phyloP scores from a whole-genome alignment of 768 basidiomycete genomes.

The Boletus speciosus region DNA sequence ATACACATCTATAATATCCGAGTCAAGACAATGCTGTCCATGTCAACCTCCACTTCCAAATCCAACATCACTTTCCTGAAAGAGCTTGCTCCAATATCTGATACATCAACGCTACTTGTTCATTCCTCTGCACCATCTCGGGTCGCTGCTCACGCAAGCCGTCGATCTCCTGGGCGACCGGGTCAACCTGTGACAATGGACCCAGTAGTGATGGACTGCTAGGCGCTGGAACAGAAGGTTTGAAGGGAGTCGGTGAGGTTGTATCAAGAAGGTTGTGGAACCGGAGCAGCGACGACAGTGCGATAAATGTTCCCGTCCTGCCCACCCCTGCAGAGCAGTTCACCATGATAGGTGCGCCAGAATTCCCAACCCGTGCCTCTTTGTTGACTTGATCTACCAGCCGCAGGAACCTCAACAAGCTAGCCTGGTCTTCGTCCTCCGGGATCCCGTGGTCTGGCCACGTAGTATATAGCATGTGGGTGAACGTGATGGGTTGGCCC shows the following conservation, averaged over 20 bases:
- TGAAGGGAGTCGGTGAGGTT: slow-evolving; percentile 21
- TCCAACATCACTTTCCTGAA: slow-evolving; percentile 5
- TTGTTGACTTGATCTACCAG: slow-evolving; percentile 66
- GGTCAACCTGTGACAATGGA: slow-evolving; percentile 49
- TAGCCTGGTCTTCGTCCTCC: slow-evolving; percentile 51
- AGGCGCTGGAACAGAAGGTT: slow-evolving; percentile 19
- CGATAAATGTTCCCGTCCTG: slow-evolving; percentile 83
- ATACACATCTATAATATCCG: too few relatives aligned
- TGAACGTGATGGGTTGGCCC: slow-evolving; percentile 48
- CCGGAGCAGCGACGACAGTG: slow-evolving; percentile 75
- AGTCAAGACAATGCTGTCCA: too few relatives aligned
- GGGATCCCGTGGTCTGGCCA: slow-evolving; percentile 92
- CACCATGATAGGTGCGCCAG: slow-evolving; percentile 75
- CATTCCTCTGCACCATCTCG: slow-evolving; percentile 73
- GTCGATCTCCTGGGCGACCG: slow-evolving; percentile 70
- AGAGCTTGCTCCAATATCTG: slow-evolving; percentile 43
- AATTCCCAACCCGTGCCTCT: slow-evolving; percentile 39
- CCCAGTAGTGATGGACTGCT: slow-evolving; percentile 56
- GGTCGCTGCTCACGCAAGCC: slow-evolving; percentile 76
- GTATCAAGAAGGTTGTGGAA: slow-evolving; percentile 43
- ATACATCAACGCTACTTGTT: slow-evolving; percentile 66
- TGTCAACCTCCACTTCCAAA: too few relatives aligned
- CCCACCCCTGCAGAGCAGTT: slow-evolving; percentile 89
- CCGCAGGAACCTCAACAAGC: slow-evolving; percentile 56
- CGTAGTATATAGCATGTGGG: slow-evolving; percentile 67